These are phyloP conservation scores for Yamadazyma kitorensis DNA, from an alignment of 805 yeast genomes.

Conservation along the genomic window DNA sequence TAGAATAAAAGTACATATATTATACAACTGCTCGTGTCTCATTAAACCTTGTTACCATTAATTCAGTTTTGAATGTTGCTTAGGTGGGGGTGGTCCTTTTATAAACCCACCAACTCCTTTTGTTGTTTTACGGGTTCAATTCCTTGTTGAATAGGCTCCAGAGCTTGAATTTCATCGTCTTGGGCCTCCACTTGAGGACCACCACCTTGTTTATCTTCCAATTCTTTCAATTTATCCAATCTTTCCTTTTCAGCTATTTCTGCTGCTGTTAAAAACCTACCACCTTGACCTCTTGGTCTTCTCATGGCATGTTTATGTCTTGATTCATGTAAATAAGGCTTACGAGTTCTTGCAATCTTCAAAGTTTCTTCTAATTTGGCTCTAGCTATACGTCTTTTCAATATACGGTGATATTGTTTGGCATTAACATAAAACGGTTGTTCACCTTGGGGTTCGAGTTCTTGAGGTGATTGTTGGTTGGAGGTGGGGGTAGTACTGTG, in stretches of 20 bases:
- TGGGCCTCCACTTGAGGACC: background rate
- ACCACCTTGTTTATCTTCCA: slow-evolving; percentile 18
- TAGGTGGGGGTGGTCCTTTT: too few species aligned
- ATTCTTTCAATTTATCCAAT: slow-evolving; percentile 35
- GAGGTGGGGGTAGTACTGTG: slow-evolving; percentile 8
- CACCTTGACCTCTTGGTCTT: slow-evolving; percentile 98
- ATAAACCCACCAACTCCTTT: too few species aligned
- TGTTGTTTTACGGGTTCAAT: too few species aligned
- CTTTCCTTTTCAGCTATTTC: slow-evolving; percentile 46
- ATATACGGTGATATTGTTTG: slow-evolving; percentile 91
- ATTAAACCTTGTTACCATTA: too few species aligned
- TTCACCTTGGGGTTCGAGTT: slow-evolving; percentile 38
- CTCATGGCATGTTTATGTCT: slow-evolving; percentile 99
- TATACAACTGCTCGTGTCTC: too few species aligned
- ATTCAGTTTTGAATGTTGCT: too few species aligned
- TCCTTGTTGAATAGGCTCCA: too few species aligned
- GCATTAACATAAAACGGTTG: slow-evolving; percentile 98
- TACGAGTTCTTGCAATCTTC: slow-evolving; percentile 83
- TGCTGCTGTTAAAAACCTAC: slow-evolving; percentile 93
- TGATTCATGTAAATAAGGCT: slow-evolving; percentile 93
- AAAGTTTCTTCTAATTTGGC: slow-evolving; percentile 88
- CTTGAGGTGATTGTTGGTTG: slow-evolving; percentile 10
- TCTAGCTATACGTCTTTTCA: slow-evolving; percentile 89
- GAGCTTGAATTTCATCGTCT: too few species aligned
- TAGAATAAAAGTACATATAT: slow-evolving; percentile 8